A percentile compares a stretch with the other conserved stretches of the same genome.
These are phyloP conservation scores for Colletotrichum caudatum DNA, from an alignment of 2,329 filamentous ascomycete genomes.

Conservation along the genomic window DNA sequence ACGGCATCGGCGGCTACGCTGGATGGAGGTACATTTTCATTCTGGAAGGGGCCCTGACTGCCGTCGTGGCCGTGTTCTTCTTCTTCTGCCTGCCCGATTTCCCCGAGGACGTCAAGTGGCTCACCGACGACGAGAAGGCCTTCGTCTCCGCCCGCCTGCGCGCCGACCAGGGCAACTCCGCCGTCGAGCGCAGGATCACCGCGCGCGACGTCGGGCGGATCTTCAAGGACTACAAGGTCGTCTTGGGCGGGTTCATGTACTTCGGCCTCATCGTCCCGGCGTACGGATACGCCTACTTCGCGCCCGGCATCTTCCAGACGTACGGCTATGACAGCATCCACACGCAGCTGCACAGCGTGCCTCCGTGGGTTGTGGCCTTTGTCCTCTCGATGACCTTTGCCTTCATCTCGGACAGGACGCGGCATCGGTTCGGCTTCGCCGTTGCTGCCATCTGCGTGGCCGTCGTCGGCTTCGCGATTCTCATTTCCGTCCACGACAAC, in stretches of 20 bases:
- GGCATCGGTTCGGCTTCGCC: slow-evolving; percentile 81
- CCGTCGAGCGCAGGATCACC: slow-evolving; percentile 71
- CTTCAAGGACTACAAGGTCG: slow-evolving; percentile 80
- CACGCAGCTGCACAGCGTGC: slow-evolving; percentile 69
- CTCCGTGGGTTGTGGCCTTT: slow-evolving; percentile 77
- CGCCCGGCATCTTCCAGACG: slow-evolving; percentile 76
- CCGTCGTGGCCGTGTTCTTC: slow-evolving; percentile 70
- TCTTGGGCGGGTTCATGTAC: slow-evolving; percentile 84
- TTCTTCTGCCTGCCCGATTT: slow-evolving; percentile 80
- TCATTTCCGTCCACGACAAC: slow-evolving; percentile 78
- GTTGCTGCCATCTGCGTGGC: slow-evolving; percentile 75
- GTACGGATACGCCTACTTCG: slow-evolving; percentile 83
- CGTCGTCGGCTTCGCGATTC: slow-evolving; percentile 80
- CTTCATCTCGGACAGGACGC: slow-evolving; percentile 74
- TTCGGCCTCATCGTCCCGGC: slow-evolving; percentile 82
- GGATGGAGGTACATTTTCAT: slow-evolving; percentile 91
- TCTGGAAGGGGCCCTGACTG: slow-evolving; percentile 76
- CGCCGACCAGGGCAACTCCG: slow-evolving; percentile 76
- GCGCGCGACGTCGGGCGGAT: slow-evolving; percentile 70
- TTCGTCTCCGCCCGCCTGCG: slow-evolving; percentile 76
- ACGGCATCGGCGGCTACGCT: slow-evolving; percentile 72
- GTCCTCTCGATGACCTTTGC: slow-evolving; percentile 83
- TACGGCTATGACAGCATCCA: slow-evolving; percentile 72
- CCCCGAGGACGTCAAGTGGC: slow-evolving; percentile 80
- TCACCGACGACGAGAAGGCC: slow-evolving; percentile 74